Evolutionary conservation across 129 eudicot genomes (phyloP).

Genomic region (Erigeron canadensis): DNA sequence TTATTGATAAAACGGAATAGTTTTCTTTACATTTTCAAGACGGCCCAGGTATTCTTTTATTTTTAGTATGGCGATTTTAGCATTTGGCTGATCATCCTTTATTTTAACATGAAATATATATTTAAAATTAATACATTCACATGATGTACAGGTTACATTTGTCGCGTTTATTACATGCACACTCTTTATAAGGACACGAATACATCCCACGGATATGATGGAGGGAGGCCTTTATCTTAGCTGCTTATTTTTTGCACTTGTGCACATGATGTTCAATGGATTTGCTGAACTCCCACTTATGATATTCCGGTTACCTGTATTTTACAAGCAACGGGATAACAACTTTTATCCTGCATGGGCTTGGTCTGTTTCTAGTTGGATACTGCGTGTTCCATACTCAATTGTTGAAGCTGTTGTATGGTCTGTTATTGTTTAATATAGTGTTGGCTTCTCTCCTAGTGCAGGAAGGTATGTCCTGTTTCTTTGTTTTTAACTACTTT

Average conservation of each 20-base stretch:
- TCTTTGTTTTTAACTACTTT: no score
- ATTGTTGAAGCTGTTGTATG: slow-evolving; percentile 75
- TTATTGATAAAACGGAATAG: not conserved
- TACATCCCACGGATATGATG: slow-evolving; percentile 60
- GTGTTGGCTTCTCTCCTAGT: slow-evolving; percentile 74
- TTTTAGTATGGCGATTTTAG: no score
- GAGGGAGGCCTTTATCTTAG: slow-evolving; percentile 72
- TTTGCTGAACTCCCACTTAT: slow-evolving; percentile 71
- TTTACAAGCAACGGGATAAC: slow-evolving; percentile 88
- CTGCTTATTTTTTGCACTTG: slow-evolving; percentile 73
- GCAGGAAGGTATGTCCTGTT: slow-evolving; percentile 50
- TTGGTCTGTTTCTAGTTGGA: slow-evolving; percentile 68
- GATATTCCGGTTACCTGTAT: slow-evolving; percentile 84
- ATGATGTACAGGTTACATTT: slow-evolving; percentile 64
- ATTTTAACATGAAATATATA: not conserved
- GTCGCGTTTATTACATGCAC: slow-evolving; percentile 82
- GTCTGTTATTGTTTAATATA: slow-evolving; percentile 67
- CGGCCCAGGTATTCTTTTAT: slow-evolving; percentile 56
- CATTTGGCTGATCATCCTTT: no score
- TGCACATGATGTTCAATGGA: slow-evolving; percentile 90
- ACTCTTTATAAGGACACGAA: slow-evolving; percentile 59
- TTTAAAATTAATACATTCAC: no score
- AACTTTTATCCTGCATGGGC: slow-evolving; percentile 94
- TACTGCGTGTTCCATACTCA: slow-evolving; percentile 86
- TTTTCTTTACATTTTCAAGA: not conserved